Evolutionary conservation across 2,329 filamentous ascomycete species (phyloP).

Genomic region (Xenosphaeropsis pyriputrescens): DNA sequence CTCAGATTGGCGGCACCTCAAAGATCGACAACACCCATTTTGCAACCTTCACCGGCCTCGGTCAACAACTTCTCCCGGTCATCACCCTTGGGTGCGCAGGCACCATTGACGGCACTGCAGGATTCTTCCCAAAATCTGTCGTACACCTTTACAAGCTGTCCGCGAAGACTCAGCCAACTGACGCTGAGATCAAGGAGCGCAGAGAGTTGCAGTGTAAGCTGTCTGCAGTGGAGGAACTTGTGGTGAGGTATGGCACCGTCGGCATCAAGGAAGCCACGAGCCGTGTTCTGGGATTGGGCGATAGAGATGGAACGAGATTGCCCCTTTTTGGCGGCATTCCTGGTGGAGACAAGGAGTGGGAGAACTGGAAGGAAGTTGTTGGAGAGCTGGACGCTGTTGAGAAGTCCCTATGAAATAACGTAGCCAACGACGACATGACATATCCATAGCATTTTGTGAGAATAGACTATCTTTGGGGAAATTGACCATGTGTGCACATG

Average conservation of each 20-base stretch:
- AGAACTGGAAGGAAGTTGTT: slow-evolving; percentile 23
- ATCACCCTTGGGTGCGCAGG: slow-evolving; percentile 47
- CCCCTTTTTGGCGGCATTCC: slow-evolving; percentile 42
- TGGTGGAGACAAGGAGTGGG: slow-evolving; percentile 31
- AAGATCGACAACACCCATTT: slow-evolving; percentile 43
- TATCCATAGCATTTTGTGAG: no score
- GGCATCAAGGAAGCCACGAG: slow-evolving; percentile 51
- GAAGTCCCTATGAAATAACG: slow-evolving; percentile 3
- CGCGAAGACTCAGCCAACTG: slow-evolving; percentile 19
- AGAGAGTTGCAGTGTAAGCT: slow-evolving; percentile 43
- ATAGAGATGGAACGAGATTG: slow-evolving; percentile 40
- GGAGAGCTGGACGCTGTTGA: slow-evolving; percentile 16
- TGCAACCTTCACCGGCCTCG: slow-evolving; percentile 47
- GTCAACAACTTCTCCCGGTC: slow-evolving; percentile 49
- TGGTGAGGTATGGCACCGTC: slow-evolving; percentile 43
- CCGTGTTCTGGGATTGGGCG: slow-evolving; percentile 42
- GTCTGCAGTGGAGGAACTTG: slow-evolving; percentile 44
- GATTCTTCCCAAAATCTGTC: slow-evolving; percentile 47
- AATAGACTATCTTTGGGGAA: no score
- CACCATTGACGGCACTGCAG: slow-evolving; percentile 51
- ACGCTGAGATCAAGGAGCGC: slow-evolving; percentile 31
- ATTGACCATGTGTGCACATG: no score
- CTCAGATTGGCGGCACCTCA: slow-evolving; percentile 43
- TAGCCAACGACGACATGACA: no score
- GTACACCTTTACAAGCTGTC: slow-evolving; percentile 39